Base-by-base conservation (phyloP, 768 basidiomycete species). In the Cubamyces sp. region DNA sequence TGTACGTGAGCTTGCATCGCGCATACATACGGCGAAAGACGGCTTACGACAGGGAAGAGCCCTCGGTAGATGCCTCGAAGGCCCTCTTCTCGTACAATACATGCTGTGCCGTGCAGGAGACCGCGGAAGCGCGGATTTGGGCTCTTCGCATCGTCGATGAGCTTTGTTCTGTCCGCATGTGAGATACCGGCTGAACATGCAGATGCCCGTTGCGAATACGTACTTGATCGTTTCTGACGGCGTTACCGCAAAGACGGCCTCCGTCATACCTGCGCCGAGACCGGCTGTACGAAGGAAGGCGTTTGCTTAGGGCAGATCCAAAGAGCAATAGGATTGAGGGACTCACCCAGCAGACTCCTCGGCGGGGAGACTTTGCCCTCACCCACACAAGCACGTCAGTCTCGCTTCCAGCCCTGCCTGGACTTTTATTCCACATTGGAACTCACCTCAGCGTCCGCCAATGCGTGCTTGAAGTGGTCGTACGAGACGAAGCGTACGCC, bases 171-270 rank as follows among this genome's bases (percentile, higher is more conserved):
- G 65, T 9, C 12, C 2, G 16, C 11, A 14, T 2, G 37, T 56
- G 55, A 54, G 48, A 23, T 6, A 18, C 12, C 16, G 14, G 28
- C 41, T 14, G 47, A 16, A 3, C 16, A 18, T 8, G 7, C n/a
- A 11, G 12, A 12, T 16, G 23, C 30, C 39, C 3, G 18, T 21
- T 40, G 37, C 16, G 18, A 37, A 16, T 42, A 34, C 1, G 43
- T 50, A 96, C 96, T 99, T 99, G 81, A 98, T 97, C 0, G 96
- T 98, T 74, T 99, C 96, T 14, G 93, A 95, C 3, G 96, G 96
- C 0, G 96, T 98, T 3, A 99, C 96, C 1, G 96, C 96, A 58
- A 98, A 85, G 21, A 98, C 73, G 0, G 96, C 94, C 74, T 98
- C 96, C 69, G 81, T 89, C 86, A 94, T 85, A 3, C 96, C 96